These are phyloP conservation scores for Aspergillus nomiae DNA, from an alignment of 2,329 filamentous ascomycete species.

Conservation along the genomic window DNA sequence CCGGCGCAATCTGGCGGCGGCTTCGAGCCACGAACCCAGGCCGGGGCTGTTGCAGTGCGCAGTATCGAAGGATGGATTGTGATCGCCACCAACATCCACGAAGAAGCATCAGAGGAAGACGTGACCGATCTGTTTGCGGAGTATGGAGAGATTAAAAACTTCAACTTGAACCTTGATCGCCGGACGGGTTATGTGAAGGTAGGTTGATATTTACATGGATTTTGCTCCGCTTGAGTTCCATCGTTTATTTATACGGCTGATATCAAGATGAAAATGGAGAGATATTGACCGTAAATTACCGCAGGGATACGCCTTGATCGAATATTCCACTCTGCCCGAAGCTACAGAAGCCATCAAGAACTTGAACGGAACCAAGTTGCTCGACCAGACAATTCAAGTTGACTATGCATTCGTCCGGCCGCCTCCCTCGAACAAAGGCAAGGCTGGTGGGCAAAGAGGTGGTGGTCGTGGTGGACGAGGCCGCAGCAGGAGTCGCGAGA, in stretches of 20 bases:
- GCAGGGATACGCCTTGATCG: slow-evolving; percentile 67
- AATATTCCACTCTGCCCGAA: slow-evolving; percentile 65
- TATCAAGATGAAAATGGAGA: background rate
- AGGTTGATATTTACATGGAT: slow-evolving; percentile 17
- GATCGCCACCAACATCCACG: slow-evolving; percentile 69
- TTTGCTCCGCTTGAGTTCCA: background rate
- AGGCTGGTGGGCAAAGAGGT: slow-evolving; percentile 45
- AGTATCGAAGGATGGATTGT: slow-evolving; percentile 72
- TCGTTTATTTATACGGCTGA: background rate
- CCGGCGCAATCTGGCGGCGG: slow-evolving; percentile 31
- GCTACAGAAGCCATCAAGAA: slow-evolving; percentile 65
- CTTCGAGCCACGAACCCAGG: slow-evolving; percentile 46
- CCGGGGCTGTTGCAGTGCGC: slow-evolving; percentile 59
- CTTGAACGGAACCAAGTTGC: slow-evolving; percentile 61
- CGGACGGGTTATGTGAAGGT: slow-evolving; percentile 71
- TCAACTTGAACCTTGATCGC: slow-evolving; percentile 67
- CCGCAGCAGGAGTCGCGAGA: slow-evolving; percentile 48
- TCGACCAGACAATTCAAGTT: slow-evolving; percentile 66
- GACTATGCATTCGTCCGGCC: slow-evolving; percentile 69
- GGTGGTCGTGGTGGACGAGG: slow-evolving; percentile 37
- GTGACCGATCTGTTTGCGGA: slow-evolving; percentile 67
- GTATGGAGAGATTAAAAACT: slow-evolving; percentile 67
- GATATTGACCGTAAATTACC: background rate
- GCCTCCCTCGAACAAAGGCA: slow-evolving; percentile 50
- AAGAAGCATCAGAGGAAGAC: slow-evolving; percentile 69